These are phyloP conservation scores for Pseudocercospora eumusae DNA, from an alignment of 2,329 filamentous ascomycete genomes.

Conservation along the genomic window DNA sequence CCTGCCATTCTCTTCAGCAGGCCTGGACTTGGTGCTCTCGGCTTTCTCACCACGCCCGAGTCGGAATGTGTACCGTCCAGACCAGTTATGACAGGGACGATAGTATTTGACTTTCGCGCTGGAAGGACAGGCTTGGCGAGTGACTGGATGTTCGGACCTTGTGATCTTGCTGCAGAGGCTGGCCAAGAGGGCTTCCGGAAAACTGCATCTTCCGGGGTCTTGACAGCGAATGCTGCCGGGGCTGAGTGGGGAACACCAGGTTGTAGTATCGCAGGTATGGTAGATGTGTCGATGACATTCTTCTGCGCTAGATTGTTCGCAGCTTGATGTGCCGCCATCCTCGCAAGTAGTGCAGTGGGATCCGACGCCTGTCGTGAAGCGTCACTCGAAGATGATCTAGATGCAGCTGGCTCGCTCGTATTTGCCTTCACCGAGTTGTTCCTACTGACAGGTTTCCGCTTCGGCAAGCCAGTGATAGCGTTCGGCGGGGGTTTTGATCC, in stretches of 20 bases:
- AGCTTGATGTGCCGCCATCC: conserved; percentile 29
- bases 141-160: conserved; percentile 25
- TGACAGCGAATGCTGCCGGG: conserved; percentile 16
- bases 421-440: conserved; percentile 20
- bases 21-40: conserved; percentile 44
- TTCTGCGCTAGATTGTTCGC: conserved; percentile 24
- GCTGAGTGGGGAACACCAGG: conserved; percentile 1
- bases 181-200: conserved; percentile 40
- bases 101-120: conserved; percentile 20
- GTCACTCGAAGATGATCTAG: neutral
- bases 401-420: neutral
- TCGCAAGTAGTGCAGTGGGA: conserved; percentile 24
- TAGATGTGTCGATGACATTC: conserved; percentile 14
- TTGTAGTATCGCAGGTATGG: conserved; percentile 12
- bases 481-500: conserved; percentile 11
- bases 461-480: conserved; percentile 13
- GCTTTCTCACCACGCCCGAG: conserved; percentile 28
- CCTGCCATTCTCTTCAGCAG: conserved; percentile 51
- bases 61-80: conserved; percentile 8
- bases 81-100: conserved; percentile 21
- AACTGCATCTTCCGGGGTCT: conserved; percentile 22
- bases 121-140: conserved; percentile 32
- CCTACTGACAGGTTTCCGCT: conserved; percentile 21
- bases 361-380: conserved; percentile 13
- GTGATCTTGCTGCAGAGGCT: conserved; percentile 33